Conservation (phyloP, 495 filamentous ascomycete genomes). For the Penicillium ochrochloron region DNA sequence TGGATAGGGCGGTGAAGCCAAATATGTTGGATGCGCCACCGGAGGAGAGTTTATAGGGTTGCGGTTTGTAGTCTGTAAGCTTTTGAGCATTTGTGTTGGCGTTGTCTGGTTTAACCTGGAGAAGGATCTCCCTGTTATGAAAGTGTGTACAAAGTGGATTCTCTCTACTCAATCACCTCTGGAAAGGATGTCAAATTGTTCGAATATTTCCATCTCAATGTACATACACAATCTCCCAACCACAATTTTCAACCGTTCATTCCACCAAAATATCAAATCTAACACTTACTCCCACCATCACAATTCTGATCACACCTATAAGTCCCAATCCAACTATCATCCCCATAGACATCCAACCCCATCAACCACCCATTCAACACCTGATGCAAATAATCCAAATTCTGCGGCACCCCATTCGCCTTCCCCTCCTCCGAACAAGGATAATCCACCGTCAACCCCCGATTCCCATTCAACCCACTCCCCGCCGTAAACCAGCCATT, state of each 20-base stretch:
- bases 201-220: neutral
- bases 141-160: neutral
- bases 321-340: slow-evolving; percentile 34
- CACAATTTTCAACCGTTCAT: neutral
- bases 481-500: slow-evolving; percentile 40
- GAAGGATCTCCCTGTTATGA: neutral
- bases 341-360: slow-evolving; percentile 35
- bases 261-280: slow-evolving; percentile 3
- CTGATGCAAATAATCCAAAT: slow-evolving; percentile 38
- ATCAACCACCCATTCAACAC: slow-evolving; percentile 39
- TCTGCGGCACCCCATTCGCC: slow-evolving; percentile 37
- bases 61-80: neutral
- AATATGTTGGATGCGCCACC: neutral
- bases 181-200: neutral
- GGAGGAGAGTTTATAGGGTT: slow-evolving; percentile 1
- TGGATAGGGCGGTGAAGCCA: neutral
- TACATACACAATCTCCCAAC: neutral
- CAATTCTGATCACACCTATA: slow-evolving; percentile 28
- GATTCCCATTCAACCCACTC: slow-evolving; percentile 27
- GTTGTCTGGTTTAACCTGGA: neutral
- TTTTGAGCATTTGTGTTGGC: neutral
- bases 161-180: neutral
- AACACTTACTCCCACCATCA: slow-evolving; percentile 23
- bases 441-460: slow-evolving; percentile 36
- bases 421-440: slow-evolving; percentile 38